Base-by-base conservation (phyloP, 176 grass and related monocot species). In the Carex parvula region DNA sequence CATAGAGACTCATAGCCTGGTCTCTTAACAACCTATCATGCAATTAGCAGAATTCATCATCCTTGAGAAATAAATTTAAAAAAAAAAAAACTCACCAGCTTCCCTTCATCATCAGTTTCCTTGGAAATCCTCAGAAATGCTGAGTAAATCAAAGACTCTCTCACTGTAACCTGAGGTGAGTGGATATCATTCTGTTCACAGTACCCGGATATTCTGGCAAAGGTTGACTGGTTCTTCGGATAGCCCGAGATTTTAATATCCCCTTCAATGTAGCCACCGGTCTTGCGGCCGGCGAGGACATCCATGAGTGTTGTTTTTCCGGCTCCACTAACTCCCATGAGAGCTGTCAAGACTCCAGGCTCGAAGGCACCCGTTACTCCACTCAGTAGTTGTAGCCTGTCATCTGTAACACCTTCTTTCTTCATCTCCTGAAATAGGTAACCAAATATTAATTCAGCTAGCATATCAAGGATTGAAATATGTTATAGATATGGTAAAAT, bases 151-250 rank as follows among this genome's bases (percentile, higher is more conserved):
- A 99, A 90, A 70, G 93, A 95, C 64, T 99, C 96, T 66, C 91
- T 87, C 80, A 99, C 75, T 79, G 96, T 99, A 85, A 99, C 93
- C 85, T 99, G 96, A 86, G 96, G 96, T 41, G 96, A 99, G 85
- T 99, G 96, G 61, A 99, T 99, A 88, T 99, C 96, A 88, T 95
- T 99, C 84, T 99, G 96, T 29, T 99, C 96, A 83, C 96, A 95
- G 80, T 99, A 99, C 16, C 96, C 96, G 80, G 96, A 99, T 84
- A 99, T 95, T 75, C 96, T 89, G 87, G 96, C 96, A 83, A 99
- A 99, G 48, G 96, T 99, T 79, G 83, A 90, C 87, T 99, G 96
- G 33, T 99, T 91, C 87, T 99, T 99, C 0, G 93, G 93, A 78
- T 90, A 95, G 57, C 96, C 96, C 2, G 93, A 87, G 79, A 99